Conservation (phyloP, 2,329 filamentous ascomycete species). For the Teratosphaeria gauchensis region DNA sequence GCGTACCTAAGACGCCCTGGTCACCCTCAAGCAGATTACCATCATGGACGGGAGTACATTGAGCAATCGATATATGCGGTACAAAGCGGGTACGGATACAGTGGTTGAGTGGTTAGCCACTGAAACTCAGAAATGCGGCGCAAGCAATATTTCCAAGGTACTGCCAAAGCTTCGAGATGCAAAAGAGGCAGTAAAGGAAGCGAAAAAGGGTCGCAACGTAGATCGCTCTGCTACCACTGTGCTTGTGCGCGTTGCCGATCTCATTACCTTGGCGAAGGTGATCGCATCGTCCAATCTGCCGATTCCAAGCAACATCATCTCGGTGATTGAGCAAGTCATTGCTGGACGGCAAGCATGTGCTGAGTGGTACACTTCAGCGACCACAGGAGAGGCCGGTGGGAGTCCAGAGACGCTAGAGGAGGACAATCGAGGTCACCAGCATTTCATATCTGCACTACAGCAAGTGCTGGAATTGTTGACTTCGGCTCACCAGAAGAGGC, state of each 20-base stretch:
- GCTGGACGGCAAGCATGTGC: neutral
- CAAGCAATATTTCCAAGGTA: neutral
- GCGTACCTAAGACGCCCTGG: too few relatives aligned
- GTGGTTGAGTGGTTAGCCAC: neutral
- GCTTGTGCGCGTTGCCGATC: neutral
- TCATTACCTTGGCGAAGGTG: neutral
- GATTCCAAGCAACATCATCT: neutral
- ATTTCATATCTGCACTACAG: neutral
- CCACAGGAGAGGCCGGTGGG: neutral
- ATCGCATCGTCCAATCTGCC: neutral
- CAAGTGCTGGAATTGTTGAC: neutral
- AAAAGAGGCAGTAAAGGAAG: neutral
- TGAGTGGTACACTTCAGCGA: neutral
- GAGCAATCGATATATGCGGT: neutral
- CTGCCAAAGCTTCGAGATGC: neutral
- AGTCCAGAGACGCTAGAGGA: neutral
- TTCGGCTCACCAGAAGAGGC: neutral
- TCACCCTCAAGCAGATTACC: too few relatives aligned
- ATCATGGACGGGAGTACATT: neutral
- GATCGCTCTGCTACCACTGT: neutral
- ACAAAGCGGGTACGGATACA: neutral
- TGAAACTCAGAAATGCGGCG: neutral
- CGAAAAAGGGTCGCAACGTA: neutral
- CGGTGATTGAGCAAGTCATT: neutral
- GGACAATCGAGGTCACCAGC: neutral